phyloP scores from a whole-genome alignment of 2,329 filamentous ascomycete genomes.

The Trichocomaceae sp. region DNA sequence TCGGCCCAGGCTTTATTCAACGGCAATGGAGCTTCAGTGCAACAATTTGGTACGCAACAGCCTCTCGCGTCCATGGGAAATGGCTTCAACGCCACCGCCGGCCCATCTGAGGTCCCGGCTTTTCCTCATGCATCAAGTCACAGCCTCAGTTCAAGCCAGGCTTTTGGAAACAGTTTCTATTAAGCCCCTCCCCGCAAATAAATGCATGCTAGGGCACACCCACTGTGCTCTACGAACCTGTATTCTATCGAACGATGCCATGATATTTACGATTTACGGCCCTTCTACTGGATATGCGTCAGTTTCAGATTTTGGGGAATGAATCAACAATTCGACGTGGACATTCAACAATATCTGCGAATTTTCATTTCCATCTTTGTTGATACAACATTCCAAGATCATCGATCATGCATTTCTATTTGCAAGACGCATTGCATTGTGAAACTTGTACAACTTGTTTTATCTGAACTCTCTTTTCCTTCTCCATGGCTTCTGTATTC shows the following conservation, averaged over 20 bases:
- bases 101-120: constrained; percentile 27
- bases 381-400: constrained; percentile 9
- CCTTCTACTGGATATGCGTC: constrained; percentile 12
- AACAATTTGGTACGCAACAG: constrained; percentile 20
- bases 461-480: constrained; percentile 1
- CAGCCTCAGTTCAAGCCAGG: constrained; percentile 23
- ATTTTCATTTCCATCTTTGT: constrained; percentile 5
- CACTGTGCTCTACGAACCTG: constrained; percentile 22
- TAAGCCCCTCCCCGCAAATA: constrained; percentile 16
- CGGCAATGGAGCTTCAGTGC: constrained; percentile 15
- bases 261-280: constrained; percentile 27
- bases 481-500: not conserved
- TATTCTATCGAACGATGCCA: constrained; percentile 36
- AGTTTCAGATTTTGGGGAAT: constrained; percentile 9
- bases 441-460: constrained; percentile 17
- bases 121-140: constrained; percentile 24
- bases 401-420: constrained; percentile 6
- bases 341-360: constrained; percentile 3
- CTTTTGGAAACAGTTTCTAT: constrained; percentile 27
- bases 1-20: constrained; percentile 23
- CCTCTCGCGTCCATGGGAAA: constrained; percentile 3
- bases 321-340: constrained; percentile 11
- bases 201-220: constrained; percentile 5
- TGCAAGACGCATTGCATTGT: constrained; percentile 11
- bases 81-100: constrained; percentile 20